Conservation (phyloP, 2,329 filamentous ascomycete genomes). For the Neoarthrinium moseri region DNA sequence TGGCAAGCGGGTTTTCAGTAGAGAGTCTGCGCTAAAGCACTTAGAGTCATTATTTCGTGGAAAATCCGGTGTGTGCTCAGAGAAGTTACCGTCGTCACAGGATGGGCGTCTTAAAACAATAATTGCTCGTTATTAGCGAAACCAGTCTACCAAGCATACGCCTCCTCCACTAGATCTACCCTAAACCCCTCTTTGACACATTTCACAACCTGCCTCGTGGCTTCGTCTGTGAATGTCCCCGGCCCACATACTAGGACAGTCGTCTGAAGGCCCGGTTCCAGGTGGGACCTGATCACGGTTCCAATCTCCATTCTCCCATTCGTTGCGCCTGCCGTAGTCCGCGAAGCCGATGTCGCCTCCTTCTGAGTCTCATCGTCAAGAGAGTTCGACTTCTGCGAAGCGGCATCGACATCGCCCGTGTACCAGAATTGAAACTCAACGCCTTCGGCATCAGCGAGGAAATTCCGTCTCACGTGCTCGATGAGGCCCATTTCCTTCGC, state of each 20-base stretch:
- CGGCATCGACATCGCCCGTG: conserved; percentile 1
- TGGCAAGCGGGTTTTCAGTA: no score
- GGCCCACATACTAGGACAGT: conserved; percentile 25
- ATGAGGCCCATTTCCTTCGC: conserved; percentile 20
- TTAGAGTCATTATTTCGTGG: no score
- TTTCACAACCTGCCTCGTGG: conserved; percentile 16
- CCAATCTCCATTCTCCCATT: conserved; percentile 17
- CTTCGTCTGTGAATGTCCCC: conserved; percentile 25
- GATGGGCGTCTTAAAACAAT: no score
- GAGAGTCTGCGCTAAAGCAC: no score
- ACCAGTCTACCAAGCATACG: conserved; percentile 4
- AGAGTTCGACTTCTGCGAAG: neutral
- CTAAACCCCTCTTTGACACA: conserved; percentile 18
- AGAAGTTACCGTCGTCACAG: no score
- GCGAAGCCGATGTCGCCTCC: neutral
- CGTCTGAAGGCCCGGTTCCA: conserved; percentile 15
- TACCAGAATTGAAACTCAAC: conserved; percentile 17
- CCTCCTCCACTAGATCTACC: conserved; percentile 4
- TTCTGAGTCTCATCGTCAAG: neutral
- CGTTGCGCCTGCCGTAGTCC: conserved; percentile 5
- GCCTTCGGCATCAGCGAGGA: conserved; percentile 12
- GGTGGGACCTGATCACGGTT: conserved; percentile 15
- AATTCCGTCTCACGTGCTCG: conserved; percentile 18
- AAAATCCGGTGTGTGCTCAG: no score
- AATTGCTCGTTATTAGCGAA: no score